Base-by-base conservation (phyloP, 208 protist genomes). In the Wallacemonas sp. region DNA sequence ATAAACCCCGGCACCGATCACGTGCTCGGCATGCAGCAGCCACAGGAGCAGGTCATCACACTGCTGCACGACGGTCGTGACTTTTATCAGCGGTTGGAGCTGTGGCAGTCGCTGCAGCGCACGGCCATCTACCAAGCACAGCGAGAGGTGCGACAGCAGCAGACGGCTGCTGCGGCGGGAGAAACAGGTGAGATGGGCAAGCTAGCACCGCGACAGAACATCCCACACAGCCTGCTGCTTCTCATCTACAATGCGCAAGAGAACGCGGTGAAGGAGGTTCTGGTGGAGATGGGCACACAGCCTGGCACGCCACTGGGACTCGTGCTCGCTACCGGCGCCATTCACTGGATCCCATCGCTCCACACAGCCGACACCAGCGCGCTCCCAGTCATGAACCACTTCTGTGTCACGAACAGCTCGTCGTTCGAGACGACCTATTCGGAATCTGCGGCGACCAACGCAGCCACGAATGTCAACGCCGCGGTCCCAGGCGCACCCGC, bases 21-120 rank as follows among this genome's bases (percentile, higher is more conserved):
- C 72, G 83, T 97, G 27, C 78, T 97, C 59, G 91, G 91, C 33
- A 91, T 95, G 82, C 89, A 94, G 76, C 73, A 60, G 4, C 52
- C 76, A 1, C 63, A 86, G 45, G 80, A 89, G 52, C 75, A 77
- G 12, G 42, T 80, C 22, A 83, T 91, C 21, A 82, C 86, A 15
- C 62, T 94, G 37, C 64, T 97, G 21, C 63, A 79, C 32, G 66
- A 74, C 38, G 69, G 85, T 42, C 71, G 82, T 22, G 88, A 93
- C 42, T 82, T 97, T 24, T 80, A 85, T 54, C 41, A 60, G 5
- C 79, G 87, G 15, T 36, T 96, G 30, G 78, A 84, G 54, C 30
- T 72, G 30, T 94, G 85, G 84, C 79, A 85, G 17, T 63, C 64
- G 30, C 55, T 79, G 55, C 80, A 85, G 72, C 70, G 71, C 22